These are phyloP conservation scores for Mortierella claussenii DNA, from an alignment of 192 early-diverging fungal genomes.

Conservation along the genomic window DNA sequence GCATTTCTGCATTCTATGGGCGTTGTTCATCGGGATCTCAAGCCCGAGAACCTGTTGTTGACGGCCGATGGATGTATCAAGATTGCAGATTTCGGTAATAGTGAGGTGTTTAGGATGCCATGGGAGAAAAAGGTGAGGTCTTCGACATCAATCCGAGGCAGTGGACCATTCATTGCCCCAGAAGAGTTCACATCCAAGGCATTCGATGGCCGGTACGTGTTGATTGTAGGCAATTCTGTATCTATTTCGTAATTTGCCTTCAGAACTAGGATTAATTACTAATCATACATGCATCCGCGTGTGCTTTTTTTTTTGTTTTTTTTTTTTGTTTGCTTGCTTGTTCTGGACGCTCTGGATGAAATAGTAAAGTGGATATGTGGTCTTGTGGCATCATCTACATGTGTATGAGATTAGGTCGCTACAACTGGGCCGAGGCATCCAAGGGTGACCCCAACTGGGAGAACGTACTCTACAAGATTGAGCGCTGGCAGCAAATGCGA, in stretches of 20 bases:
- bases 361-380: conserved; percentile 57
- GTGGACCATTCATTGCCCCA: conserved; percentile 90
- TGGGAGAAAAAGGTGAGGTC: conserved; percentile 72
- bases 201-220: conserved; percentile 80
- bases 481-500: neutral
- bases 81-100: conserved; percentile 89
- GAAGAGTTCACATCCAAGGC: conserved; percentile 72
- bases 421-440: conserved; percentile 40
- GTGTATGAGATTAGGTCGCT: conserved; percentile 53
- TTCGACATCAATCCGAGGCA: conserved; percentile 74
- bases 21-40: conserved; percentile 85
- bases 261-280: too few relatives aligned
- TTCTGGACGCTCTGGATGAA: neutral
- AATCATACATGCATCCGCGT: too few relatives aligned
- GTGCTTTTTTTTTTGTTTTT: conserved; percentile 2
- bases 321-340: neutral
- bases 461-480: conserved; percentile 12
- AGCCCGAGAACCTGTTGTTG: conserved; percentile 87
- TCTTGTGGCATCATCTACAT: conserved; percentile 59
- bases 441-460: conserved; percentile 43
- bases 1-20: conserved; percentile 83
- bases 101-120: conserved; percentile 80
- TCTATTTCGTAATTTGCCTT: too few relatives aligned
- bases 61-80: conserved; percentile 74
- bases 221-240: too few relatives aligned